Evolutionary conservation across 1,139 yeast species (phyloP).

Genomic region (Pichia sp.): DNA sequence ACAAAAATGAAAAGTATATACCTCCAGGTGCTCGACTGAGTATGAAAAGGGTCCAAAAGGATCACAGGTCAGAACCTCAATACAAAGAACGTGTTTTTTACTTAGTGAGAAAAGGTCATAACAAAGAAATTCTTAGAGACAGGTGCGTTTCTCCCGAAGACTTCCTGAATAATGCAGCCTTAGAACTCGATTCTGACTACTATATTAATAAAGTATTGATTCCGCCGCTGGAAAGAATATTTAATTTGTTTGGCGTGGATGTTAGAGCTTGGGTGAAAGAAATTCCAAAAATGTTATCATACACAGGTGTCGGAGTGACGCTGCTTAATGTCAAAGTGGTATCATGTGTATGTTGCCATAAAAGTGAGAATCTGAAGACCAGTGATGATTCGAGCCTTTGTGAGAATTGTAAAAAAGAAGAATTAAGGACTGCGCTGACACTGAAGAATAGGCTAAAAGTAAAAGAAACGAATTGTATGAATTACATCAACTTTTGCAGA

Average conservation of each 20-base stretch:
- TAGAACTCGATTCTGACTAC: slow-evolving; percentile 70
- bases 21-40: slow-evolving; percentile 94
- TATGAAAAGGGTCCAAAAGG: slow-evolving; percentile 54
- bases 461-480: slow-evolving; percentile 21
- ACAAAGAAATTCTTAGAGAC: slow-evolving; percentile 66
- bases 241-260: slow-evolving; percentile 79
- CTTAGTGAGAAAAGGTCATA: slow-evolving; percentile 65
- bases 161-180: slow-evolving; percentile 42
- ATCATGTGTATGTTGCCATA: slow-evolving; percentile 12
- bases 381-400: slow-evolving; percentile 30
- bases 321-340: slow-evolving; percentile 9
- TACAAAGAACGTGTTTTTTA: slow-evolving; percentile 86
- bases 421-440: slow-evolving; percentile 31
- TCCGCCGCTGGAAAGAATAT: slow-evolving; percentile 85
- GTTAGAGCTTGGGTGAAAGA: slow-evolving; percentile 73
- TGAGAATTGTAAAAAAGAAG: slow-evolving; percentile 33
- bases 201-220: slow-evolving; percentile 77
- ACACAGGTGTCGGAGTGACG: slow-evolving; percentile 12
- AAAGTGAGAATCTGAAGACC: slow-evolving; percentile 1
- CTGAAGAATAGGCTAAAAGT: slow-evolving; percentile 29
- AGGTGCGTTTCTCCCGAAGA: slow-evolving; percentile 78
- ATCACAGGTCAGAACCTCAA: slow-evolving; percentile 77
- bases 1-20: slow-evolving; percentile 62
- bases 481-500: slow-evolving; percentile 24
- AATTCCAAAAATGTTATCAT: slow-evolving; percentile 45